These are phyloP conservation scores for Talaromyces amestolkiae DNA, from an alignment of 2,329 filamentous ascomycete genomes.

Conservation along the genomic window DNA sequence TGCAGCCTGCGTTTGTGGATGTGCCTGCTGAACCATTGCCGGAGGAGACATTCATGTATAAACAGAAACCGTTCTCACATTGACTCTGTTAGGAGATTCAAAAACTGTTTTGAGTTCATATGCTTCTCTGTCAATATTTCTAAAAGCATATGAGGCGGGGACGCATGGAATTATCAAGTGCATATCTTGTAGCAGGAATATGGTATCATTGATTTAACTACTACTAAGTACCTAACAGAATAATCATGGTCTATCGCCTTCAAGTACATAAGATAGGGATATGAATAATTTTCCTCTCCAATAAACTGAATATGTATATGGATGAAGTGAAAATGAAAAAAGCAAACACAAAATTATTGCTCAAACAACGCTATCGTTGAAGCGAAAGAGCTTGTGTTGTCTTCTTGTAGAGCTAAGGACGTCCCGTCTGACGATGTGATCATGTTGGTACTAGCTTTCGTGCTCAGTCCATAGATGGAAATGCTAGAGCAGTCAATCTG, in stretches of 20 bases:
- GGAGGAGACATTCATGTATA: not conserved
- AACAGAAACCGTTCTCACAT: not conserved
- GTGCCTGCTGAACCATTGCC: not conserved
- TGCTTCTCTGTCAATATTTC: too few species aligned
- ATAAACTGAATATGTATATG: slow-evolving; percentile 10
- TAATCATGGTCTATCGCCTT: not conserved
- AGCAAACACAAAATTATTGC: slow-evolving; percentile 22
- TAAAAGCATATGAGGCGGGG: too few species aligned
- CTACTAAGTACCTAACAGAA: not conserved
- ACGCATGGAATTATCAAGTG: too few species aligned
- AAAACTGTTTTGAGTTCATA: too few species aligned
- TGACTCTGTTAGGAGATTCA: not conserved
- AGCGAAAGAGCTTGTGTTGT: slow-evolving; percentile 45
- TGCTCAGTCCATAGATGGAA: slow-evolving; percentile 67
- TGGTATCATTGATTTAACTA: slow-evolving; percentile 5
- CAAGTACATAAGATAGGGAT: not conserved
- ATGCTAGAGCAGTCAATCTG: slow-evolving; percentile 65
- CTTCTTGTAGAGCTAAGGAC: slow-evolving; percentile 37
- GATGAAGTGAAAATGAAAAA: not conserved
- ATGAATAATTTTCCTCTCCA: not conserved
- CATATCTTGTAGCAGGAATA: not conserved
- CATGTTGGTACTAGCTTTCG: slow-evolving; percentile 74
- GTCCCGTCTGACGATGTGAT: slow-evolving; percentile 49
- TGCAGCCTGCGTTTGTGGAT: slow-evolving; percentile 4
- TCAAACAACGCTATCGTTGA: slow-evolving; percentile 47